Evolutionary conservation across 371 early-diverging fungal species (phyloP).

Genomic region (Rhizopus stolonifer): DNA sequence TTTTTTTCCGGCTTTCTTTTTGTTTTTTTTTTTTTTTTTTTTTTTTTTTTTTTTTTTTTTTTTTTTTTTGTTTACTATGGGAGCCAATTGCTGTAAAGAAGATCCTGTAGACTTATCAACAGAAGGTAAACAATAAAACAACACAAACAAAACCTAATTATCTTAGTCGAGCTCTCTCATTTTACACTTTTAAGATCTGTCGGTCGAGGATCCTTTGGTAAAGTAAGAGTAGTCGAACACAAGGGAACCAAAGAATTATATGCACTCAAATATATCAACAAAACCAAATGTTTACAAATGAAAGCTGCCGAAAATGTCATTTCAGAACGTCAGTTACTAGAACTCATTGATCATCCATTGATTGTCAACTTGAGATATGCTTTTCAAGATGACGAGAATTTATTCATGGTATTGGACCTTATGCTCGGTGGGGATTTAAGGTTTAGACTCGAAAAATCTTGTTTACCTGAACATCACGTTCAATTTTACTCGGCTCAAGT

Average conservation of each 20-base stretch:
- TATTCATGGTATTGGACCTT: constrained; percentile 80
- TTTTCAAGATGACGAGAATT: constrained; percentile 80
- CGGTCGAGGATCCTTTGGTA: constrained; percentile 78
- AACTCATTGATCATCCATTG: constrained; percentile 49
- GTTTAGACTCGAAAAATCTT: constrained; percentile 68
- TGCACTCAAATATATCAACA: constrained; percentile 67
- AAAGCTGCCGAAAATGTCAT: constrained; percentile 57
- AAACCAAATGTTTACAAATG: constrained; percentile 57
- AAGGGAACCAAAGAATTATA: constrained; percentile 60
- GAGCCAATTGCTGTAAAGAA: constrained; percentile 43
- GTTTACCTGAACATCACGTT: constrained; percentile 72
- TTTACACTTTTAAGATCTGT: constrained; percentile 68
- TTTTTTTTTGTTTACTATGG: constrained; percentile 20
- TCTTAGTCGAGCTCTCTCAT: constrained; percentile 55
- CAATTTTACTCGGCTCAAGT: constrained; percentile 81
- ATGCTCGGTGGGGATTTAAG: constrained; percentile 91
- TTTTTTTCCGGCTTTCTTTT: too few relatives aligned
- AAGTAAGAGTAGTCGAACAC: constrained; percentile 87
- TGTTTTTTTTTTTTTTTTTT: neutral
- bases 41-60: neutral
- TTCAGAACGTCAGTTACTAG: constrained; percentile 55
- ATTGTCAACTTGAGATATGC: constrained; percentile 76
- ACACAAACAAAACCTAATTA: neutral
- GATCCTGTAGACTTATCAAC: constrained; percentile 35
- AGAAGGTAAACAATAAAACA: constrained; percentile 30